These are phyloP conservation scores for Penicillium dipodomyicola DNA, from an alignment of 495 filamentous ascomycete species.

Conservation along the genomic window DNA sequence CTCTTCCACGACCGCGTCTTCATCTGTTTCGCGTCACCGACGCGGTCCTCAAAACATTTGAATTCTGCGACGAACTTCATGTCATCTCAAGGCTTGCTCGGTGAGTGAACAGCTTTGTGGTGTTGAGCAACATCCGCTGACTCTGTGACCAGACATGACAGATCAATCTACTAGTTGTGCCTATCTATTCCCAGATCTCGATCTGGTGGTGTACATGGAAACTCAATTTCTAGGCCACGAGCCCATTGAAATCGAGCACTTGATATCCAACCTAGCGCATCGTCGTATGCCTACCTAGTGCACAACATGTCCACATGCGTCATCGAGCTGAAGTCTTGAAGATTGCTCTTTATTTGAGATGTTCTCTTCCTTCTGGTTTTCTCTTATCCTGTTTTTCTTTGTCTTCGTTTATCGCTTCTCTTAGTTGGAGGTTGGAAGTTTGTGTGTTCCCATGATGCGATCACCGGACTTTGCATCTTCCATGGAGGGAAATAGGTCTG, in stretches of 20 bases:
- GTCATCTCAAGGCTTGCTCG: conserved; percentile 11
- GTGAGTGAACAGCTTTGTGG: neutral
- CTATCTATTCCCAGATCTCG: conserved; percentile 11
- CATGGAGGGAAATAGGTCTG: conserved; percentile 2
- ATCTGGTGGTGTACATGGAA: conserved; percentile 4
- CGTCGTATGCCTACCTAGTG: neutral
- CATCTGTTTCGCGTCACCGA: conserved; percentile 4
- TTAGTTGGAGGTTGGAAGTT: conserved; percentile 14
- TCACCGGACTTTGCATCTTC: neutral
- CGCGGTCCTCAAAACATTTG: neutral
- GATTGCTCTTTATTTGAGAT: conserved; percentile 1
- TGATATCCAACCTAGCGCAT: conserved; percentile 1
- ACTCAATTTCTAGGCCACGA: neutral
- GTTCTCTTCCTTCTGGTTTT: conserved; percentile 12
- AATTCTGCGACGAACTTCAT: conserved; percentile 6
- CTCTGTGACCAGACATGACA: neutral
- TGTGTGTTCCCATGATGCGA: neutral
- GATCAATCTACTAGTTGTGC: conserved; percentile 5
- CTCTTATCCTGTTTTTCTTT: conserved; percentile 4
- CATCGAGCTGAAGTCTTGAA: conserved; percentile 3
- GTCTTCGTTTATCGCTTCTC: conserved; percentile 7
- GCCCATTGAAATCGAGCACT: neutral
- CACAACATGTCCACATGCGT: neutral
- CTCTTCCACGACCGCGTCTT: neutral
- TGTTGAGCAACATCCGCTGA: neutral